Conservation (phyloP, 805 yeast genomes). For the Kodamaea restingae region DNA sequence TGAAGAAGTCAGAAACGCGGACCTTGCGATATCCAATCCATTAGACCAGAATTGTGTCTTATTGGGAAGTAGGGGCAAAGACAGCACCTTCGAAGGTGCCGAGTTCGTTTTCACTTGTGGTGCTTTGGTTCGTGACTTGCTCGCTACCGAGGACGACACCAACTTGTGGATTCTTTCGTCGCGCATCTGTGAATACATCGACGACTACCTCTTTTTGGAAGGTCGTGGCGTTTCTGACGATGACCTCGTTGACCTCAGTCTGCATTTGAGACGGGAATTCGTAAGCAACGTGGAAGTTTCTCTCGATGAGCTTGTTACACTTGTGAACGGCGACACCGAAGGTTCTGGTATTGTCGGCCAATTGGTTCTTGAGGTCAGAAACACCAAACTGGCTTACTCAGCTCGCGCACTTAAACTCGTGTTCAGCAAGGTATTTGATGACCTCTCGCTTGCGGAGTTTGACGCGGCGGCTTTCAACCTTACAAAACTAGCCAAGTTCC, state of each 20-base stretch:
- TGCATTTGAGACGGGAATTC: background rate
- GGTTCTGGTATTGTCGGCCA: background rate
- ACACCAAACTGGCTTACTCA: slow-evolving; percentile 5
- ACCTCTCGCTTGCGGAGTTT: slow-evolving; percentile 13
- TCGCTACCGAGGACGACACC: background rate
- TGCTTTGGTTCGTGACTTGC: slow-evolving; percentile 12
- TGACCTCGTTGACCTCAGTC: slow-evolving; percentile 2
- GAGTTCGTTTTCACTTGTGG: slow-evolving; percentile 10
- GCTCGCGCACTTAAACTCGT: slow-evolving; percentile 11
- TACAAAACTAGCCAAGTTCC: slow-evolving; percentile 27
- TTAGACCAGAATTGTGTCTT: slow-evolving; percentile 40
- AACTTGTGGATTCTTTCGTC: slow-evolving; percentile 6
- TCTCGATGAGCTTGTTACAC: background rate
- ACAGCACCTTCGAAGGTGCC: slow-evolving; percentile 2
- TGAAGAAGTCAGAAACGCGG: slow-evolving; percentile 22
- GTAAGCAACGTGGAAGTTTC: background rate
- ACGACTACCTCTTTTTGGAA: slow-evolving; percentile 18
- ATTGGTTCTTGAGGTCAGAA: slow-evolving; percentile 1
- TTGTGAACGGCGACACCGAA: slow-evolving; percentile 1
- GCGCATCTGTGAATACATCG: slow-evolving; percentile 18
- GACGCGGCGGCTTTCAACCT: slow-evolving; percentile 25
- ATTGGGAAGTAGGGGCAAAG: slow-evolving; percentile 1
- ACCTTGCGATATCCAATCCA: slow-evolving; percentile 46
- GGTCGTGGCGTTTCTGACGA: background rate
- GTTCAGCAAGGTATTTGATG: slow-evolving; percentile 12